Evolutionary conservation across 140 eudicot species (phyloP).

Genomic region (Erigeron philadelphicus): DNA sequence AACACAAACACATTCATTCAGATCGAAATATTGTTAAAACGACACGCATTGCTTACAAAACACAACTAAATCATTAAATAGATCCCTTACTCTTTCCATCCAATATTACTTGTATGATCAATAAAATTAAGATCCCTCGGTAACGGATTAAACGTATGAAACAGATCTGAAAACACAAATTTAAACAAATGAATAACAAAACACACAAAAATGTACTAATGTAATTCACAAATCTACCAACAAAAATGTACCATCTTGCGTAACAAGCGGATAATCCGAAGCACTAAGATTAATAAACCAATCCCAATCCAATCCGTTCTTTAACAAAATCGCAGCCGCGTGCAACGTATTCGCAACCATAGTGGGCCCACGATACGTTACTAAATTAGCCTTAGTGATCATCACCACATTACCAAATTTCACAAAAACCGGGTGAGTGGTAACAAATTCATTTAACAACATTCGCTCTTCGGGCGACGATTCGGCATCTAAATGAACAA

Average conservation of each 20-base stretch:
- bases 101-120: conserved; percentile 87
- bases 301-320: conserved; percentile 84
- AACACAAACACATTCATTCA: background rate
- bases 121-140: conserved; percentile 84
- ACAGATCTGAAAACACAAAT: conserved; percentile 70
- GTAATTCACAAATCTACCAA: too few relatives aligned
- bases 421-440: conserved; percentile 31
- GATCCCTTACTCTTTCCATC: conserved; percentile 82
- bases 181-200: too few relatives aligned
- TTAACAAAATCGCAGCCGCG: conserved; percentile 79
- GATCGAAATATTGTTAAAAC: conserved; percentile 11
- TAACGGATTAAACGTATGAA: conserved; percentile 58
- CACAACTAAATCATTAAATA: background rate
- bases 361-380: conserved; percentile 86
- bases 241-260: conserved; percentile 62
- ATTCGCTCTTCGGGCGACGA: conserved; percentile 55
- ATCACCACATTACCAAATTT: conserved; percentile 65
- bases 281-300: conserved; percentile 96
- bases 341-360: conserved; percentile 93
- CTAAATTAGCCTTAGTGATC: conserved; percentile 80
- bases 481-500: conserved; percentile 76
- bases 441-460: conserved; percentile 45
- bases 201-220: background rate
- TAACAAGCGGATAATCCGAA: conserved; percentile 83
- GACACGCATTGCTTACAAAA: background rate